Evolutionary conservation across 495 filamentous ascomycete species (phyloP).

Genomic region (Parmelia sp.): DNA sequence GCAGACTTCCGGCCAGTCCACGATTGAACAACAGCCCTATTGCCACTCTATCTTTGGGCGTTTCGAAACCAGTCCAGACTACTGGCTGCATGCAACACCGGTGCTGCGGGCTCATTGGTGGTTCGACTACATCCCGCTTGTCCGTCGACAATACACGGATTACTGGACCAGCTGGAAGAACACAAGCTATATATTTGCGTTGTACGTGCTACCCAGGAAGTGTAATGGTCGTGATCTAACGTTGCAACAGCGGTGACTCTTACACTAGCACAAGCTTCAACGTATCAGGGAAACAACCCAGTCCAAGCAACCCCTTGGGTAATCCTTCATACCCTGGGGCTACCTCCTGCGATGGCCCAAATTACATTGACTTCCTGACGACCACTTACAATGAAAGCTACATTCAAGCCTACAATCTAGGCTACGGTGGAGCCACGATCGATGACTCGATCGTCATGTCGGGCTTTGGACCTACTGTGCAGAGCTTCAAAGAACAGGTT

Average conservation of each 20-base stretch:
- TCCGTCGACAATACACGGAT: constrained; percentile 1
- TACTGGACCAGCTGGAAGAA: constrained; percentile 24
- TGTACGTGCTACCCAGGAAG: constrained; percentile 13
- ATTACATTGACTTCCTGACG: constrained; percentile 53
- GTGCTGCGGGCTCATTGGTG: constrained; percentile 10
- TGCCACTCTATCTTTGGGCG: constrained; percentile 12
- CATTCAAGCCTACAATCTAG: constrained; percentile 51
- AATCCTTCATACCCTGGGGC: constrained; percentile 53
- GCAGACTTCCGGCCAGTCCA: not conserved
- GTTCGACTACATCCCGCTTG: not conserved
- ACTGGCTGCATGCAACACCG: constrained; percentile 21
- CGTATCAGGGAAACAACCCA: constrained; percentile 52
- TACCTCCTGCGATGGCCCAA: constrained; percentile 46
- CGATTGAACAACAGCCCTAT: constrained; percentile 16
- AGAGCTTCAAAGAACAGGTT: constrained; percentile 37
- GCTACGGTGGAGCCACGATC: constrained; percentile 52
- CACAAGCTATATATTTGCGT: constrained; percentile 25
- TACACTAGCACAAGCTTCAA: constrained; percentile 65
- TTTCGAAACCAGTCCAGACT: constrained; percentile 7
- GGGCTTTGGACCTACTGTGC: constrained; percentile 34
- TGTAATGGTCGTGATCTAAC: constrained; percentile 23
- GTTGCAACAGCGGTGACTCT: constrained; percentile 45
- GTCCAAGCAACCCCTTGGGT: constrained; percentile 60
- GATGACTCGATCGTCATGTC: constrained; percentile 41
- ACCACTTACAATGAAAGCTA: constrained; percentile 47